Evolutionary conservation across 306 rosid genomes (phyloP), one percentile per base, ranked within the genome.

Genomic region (Lathyrus tuberosus): DNA sequence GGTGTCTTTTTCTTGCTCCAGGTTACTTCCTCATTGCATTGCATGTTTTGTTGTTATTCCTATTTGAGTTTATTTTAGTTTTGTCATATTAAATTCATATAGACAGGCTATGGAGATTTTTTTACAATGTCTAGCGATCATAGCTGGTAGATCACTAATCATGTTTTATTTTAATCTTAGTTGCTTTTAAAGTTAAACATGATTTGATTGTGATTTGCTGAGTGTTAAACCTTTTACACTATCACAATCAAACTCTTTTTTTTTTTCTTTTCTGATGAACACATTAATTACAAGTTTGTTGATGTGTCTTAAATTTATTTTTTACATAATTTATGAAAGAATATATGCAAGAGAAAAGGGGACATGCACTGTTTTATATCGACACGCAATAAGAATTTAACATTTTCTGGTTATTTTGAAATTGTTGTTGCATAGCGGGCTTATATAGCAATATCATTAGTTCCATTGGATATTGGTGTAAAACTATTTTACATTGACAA

Each of bases 1-100:
- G 99, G 99, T 1, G 97, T 95, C 51, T 95, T 95, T 89, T 95
- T 95, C 95, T 79, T 95, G 86, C 81, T 95, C 73, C 99, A 95
- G 99, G 99, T 91, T 72, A 24, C 20, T 43, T 20, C 1, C 46
- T 70, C 52, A 51, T 67, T 79, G 26, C 16, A 10, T 66, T 16
- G 10, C 37, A 56, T 52, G 6, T 15, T 56, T 13, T 30, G 5
- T 53, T 65, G 24, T 15, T 35, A 2, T 46, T 46, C 20, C 31
- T 52, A 13, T n/a, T 35, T 63, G 33, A 46, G 35, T 30, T 47
- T 14, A n/a, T 31, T 17, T 16, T 4, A 8, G 40, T 35, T 33
- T 33, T 35, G 40, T 35, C 8, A 2, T 10, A 7, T 35, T 35
- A 1, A 35, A 35, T 35, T 35, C 40, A 7, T 35, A 35, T 35